phyloP scores from a whole-genome alignment of 192 early-diverging fungal genomes.

The Entomortierella beljakovae region DNA sequence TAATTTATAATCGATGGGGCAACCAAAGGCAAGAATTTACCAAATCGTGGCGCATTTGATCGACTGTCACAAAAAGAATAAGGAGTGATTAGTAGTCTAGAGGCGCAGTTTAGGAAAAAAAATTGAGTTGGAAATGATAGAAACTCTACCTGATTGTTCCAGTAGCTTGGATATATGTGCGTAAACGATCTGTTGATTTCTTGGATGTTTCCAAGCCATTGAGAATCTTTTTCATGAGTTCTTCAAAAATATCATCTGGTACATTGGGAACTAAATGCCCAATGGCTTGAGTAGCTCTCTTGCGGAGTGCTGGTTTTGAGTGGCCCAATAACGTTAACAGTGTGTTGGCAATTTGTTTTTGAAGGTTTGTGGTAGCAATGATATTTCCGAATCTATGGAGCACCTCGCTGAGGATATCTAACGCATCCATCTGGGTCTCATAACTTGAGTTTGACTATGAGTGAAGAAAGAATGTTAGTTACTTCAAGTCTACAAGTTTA shows the following conservation, averaged over 20 bases:
- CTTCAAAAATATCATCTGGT: constrained; percentile 78
- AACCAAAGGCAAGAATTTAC: constrained; percentile 69
- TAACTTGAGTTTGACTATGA: constrained; percentile 57
- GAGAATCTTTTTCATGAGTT: constrained; percentile 66
- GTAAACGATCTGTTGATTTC: constrained; percentile 70
- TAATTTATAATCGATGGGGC: constrained; percentile 73
- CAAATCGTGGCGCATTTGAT: constrained; percentile 74
- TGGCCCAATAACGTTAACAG: constrained; percentile 78
- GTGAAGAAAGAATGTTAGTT: background rate
- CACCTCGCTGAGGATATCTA: constrained; percentile 83
- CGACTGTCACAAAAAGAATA: constrained; percentile 64
- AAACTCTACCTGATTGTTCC: constrained; percentile 75
- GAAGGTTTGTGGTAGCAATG: constrained; percentile 61
- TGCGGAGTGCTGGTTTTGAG: constrained; percentile 78
- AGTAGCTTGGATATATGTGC: constrained; percentile 77
- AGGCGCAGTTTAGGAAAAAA: constrained; percentile 15
- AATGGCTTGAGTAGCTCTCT: constrained; percentile 78
- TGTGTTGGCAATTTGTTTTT: constrained; percentile 69
- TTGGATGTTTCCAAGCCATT: constrained; percentile 63
- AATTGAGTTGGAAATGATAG: background rate
- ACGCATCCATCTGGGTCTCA: constrained; percentile 72
- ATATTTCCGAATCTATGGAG: constrained; percentile 75
- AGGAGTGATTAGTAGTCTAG: background rate
- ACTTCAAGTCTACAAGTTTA: no score
- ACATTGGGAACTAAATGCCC: constrained; percentile 73